These are phyloP conservation scores for Yarrowia deformans DNA, from an alignment of 805 yeast genomes.

Conservation along the genomic window DNA sequence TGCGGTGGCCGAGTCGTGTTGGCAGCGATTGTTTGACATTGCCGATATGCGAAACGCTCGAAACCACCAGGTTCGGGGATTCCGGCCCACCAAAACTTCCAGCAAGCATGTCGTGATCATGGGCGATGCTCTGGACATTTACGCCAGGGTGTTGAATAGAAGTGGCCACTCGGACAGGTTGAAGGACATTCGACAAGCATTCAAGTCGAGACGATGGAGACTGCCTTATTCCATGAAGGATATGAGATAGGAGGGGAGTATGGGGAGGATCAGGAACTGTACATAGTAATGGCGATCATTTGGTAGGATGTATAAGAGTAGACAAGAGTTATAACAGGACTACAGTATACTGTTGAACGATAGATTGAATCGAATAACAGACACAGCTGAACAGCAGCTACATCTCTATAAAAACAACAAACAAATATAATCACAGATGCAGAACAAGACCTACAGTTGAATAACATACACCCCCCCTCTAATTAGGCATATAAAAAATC, in stretches of 20 bases:
- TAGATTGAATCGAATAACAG: no score
- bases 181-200: neutral
- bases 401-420: no score
- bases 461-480: neutral
- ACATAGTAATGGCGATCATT: neutral
- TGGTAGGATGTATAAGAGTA: no score
- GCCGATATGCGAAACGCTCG: conserved; percentile 1
- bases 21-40: conserved; percentile 7
- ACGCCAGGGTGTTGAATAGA: neutral
- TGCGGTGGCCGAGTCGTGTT: neutral
- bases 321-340: no score
- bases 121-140: conserved; percentile 26
- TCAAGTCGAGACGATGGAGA: conserved; percentile 15
- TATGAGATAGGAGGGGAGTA: neutral
- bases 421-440: no score
- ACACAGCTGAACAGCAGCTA: no score
- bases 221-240: conserved; percentile 5
- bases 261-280: conserved; percentile 1
- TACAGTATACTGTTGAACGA: no score
- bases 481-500: conserved; percentile 1
- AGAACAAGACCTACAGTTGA: no score
- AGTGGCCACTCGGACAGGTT: neutral
- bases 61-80: neutral
- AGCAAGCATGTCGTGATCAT: conserved; percentile 9
- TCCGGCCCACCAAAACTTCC: conserved; percentile 10